Base-by-base conservation (phyloP, 2,329 filamentous ascomycete genomes). In the Penicillium janthinellum region DNA sequence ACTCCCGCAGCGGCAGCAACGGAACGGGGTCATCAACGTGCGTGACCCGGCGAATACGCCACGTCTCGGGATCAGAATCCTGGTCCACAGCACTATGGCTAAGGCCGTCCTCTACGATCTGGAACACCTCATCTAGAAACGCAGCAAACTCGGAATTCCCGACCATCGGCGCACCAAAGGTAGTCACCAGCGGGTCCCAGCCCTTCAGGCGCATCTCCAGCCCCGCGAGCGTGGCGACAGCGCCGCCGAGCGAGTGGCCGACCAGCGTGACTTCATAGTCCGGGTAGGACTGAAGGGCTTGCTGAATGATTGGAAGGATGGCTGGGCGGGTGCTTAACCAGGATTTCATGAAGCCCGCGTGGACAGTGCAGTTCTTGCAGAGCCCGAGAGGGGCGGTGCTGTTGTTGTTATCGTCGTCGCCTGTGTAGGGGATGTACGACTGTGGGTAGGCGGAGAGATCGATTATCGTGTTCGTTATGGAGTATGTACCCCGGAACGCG, bases 401-500 rank as follows among this genome's bases (percentile, higher is more conserved):
- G 17, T 73, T 44, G 7, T 48, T 73, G 42, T 75, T 66, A 20
- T 77, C 15, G 8, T 48, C 74, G 17, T 78, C 74, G 22, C 80
- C 82, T 82, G 90, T 90, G 73, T 97, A 99, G 0, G 95, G 93
- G 1, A 92, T 85, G 71, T 98, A 99, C 73, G 90, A 86, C 75
- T 98, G 94, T 12, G 92, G 93, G 2, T 94, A 83, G 1, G 92
- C 96, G 64, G 91, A 92, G 57, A 99, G 82, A 77, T 99, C 95
- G 52, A 92, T 84, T 62, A 99, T 88, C 12, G 93, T 93, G 74
- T 98, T 96, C 55, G 92, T 85, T 69, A 99, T 84, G 66, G 92
- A 96, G 77, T 98, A 97, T 14, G 95, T 98, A 25, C 95, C 95
- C 49, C 95, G 88, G 71, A 98, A 98, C 8, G 92, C 93, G 39